A percentile compares a stretch with the other conserved stretches of the same genome.
Evolutionary conservation across 2,329 filamentous ascomycete genomes (phyloP).

Genomic region (Xylaria sp.): DNA sequence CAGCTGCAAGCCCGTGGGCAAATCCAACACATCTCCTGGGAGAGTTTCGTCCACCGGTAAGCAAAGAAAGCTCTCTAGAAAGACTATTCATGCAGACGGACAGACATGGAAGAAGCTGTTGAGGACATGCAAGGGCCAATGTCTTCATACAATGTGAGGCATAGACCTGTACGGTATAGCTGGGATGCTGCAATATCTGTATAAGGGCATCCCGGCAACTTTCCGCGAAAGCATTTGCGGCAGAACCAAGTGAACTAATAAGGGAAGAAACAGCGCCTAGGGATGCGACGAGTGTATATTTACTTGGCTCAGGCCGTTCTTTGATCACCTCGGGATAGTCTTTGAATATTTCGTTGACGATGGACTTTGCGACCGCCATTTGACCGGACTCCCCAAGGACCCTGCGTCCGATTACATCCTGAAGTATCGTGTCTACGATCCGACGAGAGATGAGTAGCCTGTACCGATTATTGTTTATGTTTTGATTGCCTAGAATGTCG

Average conservation of each 20-base stretch:
- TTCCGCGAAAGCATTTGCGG: conserved; percentile 81
- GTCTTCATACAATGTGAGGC: conserved; percentile 85
- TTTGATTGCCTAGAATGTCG: conserved; percentile 80
- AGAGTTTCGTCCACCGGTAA: conserved; percentile 79
- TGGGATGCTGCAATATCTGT: conserved; percentile 92
- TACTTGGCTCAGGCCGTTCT: conserved; percentile 87
- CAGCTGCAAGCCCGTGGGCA: conserved; percentile 88
- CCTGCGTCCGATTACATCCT: conserved; percentile 81
- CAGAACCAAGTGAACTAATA: conserved; percentile 82
- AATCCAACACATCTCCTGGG: conserved; percentile 88
- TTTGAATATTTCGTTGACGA: conserved; percentile 90
- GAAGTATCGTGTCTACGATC: conserved; percentile 84
- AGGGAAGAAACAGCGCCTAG: conserved; percentile 83
- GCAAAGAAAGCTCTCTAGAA: conserved; percentile 81
- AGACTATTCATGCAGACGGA: conserved; percentile 98
- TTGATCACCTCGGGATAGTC: conserved; percentile 92
- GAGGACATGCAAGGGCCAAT: conserved; percentile 90
- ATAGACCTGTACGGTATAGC: conserved; percentile 94
- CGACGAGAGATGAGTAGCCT: conserved; percentile 84
- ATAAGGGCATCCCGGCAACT: conserved; percentile 85
- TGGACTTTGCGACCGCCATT: conserved; percentile 78
- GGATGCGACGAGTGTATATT: conserved; percentile 82
- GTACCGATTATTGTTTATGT: conserved; percentile 85
- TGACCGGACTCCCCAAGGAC: conserved; percentile 92
- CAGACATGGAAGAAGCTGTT: conserved; percentile 88